Conservation (phyloP, 2,329 filamentous ascomycete species). For the Macroventuria anomochaeta region DNA sequence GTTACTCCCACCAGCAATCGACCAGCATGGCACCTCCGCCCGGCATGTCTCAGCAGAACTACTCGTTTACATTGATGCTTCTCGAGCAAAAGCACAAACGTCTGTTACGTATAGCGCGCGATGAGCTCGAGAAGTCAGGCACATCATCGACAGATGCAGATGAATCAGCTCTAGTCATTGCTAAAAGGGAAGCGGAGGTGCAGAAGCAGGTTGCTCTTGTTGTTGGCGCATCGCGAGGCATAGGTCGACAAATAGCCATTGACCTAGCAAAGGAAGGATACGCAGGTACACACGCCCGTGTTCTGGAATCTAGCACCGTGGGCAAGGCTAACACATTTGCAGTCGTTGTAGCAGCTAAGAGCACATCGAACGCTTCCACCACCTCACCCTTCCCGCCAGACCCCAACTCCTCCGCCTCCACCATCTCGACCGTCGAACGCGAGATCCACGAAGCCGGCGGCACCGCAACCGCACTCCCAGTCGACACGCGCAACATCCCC, state of each 20-base stretch:
- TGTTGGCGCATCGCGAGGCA: slow-evolving; percentile 78
- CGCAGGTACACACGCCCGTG: slow-evolving; percentile 59
- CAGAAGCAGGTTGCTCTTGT: slow-evolving; percentile 68
- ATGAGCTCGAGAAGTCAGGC: slow-evolving; percentile 1
- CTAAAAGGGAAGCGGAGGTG: neutral
- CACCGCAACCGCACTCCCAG: slow-evolving; percentile 68
- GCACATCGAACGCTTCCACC: slow-evolving; percentile 67
- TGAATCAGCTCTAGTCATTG: slow-evolving; percentile 6
- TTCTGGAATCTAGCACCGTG: neutral
- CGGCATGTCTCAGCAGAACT: neutral
- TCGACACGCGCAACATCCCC: slow-evolving; percentile 72
- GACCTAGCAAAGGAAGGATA: slow-evolving; percentile 76
- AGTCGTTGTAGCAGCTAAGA: slow-evolving; percentile 80
- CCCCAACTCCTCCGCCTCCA: slow-evolving; percentile 76
- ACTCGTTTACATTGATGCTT: neutral
- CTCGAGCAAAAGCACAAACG: neutral
- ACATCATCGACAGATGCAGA: neutral
- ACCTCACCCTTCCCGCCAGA: slow-evolving; percentile 71
- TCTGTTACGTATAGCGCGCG: neutral
- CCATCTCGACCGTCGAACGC: slow-evolving; percentile 78
- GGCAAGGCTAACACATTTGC: neutral
- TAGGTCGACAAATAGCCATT: slow-evolving; percentile 80
- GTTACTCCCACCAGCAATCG: neutral
- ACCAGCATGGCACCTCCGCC: neutral
- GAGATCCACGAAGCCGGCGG: slow-evolving; percentile 73